phyloP scores from a whole-genome alignment of 306 rosid species.

The Begonia loranthoides region DNA sequence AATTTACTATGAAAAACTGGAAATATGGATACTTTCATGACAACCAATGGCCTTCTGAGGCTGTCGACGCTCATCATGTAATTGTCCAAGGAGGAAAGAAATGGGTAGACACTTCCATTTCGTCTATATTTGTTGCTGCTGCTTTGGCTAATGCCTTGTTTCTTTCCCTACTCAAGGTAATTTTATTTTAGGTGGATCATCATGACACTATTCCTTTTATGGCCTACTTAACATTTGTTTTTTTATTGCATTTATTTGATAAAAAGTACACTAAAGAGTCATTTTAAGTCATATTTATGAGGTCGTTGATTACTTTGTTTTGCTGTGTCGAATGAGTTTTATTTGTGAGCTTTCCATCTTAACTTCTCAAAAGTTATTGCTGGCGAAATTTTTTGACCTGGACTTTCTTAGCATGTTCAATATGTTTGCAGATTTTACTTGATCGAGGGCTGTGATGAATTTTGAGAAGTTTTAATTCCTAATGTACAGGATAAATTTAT shows the following conservation, averaged over 20 bases:
- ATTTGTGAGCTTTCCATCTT: no score
- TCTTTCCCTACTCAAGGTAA: slow-evolving; percentile 37
- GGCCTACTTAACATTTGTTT: not conserved
- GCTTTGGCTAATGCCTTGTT: slow-evolving; percentile 33
- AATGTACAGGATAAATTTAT: slow-evolving; percentile 43
- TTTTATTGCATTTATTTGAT: not conserved
- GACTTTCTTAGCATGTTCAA: not conserved
- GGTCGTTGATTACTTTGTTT: no score
- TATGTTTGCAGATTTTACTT: not conserved
- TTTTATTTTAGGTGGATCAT: not conserved
- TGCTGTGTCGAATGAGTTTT: no score
- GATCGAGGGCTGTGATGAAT: not conserved
- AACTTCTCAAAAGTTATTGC: not conserved
- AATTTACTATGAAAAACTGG: slow-evolving; percentile 30
- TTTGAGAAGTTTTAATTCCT: slow-evolving; percentile 5
- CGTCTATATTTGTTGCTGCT: slow-evolving; percentile 27
- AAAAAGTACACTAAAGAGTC: no score
- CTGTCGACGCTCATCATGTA: slow-evolving; percentile 51
- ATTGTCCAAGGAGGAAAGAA: slow-evolving; percentile 23
- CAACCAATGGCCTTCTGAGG: slow-evolving; percentile 36
- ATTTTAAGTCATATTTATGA: no score
- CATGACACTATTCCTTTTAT: not conserved
- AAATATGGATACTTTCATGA: slow-evolving; percentile 47
- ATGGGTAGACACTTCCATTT: slow-evolving; percentile 23
- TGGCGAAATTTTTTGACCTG: not conserved